Conservation (phyloP, 495 filamentous ascomycete genomes). For the Cryomyces minteri region DNA sequence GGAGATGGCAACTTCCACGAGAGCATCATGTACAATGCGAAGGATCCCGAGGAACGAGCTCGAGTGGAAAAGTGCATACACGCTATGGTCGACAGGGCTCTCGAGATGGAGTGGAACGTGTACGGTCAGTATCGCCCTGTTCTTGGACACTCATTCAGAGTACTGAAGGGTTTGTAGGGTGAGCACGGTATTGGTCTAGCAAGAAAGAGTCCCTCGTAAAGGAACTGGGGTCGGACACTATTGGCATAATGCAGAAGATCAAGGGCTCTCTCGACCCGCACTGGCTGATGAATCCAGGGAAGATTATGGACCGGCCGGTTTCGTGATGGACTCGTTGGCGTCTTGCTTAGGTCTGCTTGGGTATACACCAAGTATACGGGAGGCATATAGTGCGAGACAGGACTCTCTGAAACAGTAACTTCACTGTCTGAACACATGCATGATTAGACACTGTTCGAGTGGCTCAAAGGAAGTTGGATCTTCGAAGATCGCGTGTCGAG, state of each 20-base stretch:
- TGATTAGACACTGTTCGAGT: neutral
- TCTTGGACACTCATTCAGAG: no score
- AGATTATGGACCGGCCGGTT: slow-evolving; percentile 29
- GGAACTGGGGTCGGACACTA: slow-evolving; percentile 67
- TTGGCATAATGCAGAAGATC: slow-evolving; percentile 71
- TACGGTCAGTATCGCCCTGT: slow-evolving; percentile 21
- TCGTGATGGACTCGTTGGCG: no score
- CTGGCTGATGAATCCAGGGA: slow-evolving; percentile 85
- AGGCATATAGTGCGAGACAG: no score
- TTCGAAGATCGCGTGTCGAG: neutral
- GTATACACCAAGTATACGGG: no score
- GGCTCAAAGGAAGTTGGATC: neutral
- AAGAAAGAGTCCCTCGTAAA: slow-evolving; percentile 67
- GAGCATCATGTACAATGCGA: slow-evolving; percentile 65
- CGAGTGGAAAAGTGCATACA: slow-evolving; percentile 66
- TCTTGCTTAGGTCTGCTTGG: no score
- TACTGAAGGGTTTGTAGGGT: slow-evolving; percentile 16
- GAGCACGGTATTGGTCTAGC: slow-evolving; percentile 77
- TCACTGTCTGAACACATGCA: neutral
- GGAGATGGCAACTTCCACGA: slow-evolving; percentile 85
- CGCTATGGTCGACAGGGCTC: slow-evolving; percentile 70
- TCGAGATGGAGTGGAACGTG: slow-evolving; percentile 92
- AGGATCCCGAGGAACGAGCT: slow-evolving; percentile 42
- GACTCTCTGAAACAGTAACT: neutral
- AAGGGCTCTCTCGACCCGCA: slow-evolving; percentile 72